A percentile compares a stretch with the other conserved stretches of the same genome.
Conservation (phyloP, 106 monocot species). For the Phalaenopsis aphrodite region DNA sequence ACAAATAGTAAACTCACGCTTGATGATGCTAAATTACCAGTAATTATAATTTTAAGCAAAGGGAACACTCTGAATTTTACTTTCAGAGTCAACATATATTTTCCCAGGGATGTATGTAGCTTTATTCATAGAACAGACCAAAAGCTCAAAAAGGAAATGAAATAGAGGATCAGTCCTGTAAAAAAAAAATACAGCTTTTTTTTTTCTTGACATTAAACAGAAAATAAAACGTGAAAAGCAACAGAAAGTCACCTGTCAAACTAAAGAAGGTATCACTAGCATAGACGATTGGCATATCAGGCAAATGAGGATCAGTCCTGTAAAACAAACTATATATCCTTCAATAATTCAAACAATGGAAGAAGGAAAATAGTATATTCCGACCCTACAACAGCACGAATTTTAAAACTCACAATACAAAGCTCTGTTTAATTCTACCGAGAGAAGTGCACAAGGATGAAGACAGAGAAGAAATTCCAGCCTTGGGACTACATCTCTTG, state of each 20-base stretch:
- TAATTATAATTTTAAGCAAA: slow-evolving; percentile 1
- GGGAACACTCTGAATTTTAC: not conserved
- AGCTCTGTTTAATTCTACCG: slow-evolving; percentile 99
- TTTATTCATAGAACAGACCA: not conserved
- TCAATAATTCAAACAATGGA: slow-evolving; percentile 4
- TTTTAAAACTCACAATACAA: slow-evolving; percentile 96
- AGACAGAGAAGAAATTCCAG: slow-evolving; percentile 32
- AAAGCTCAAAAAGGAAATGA: not conserved
- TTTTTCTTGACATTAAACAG: too few species aligned
- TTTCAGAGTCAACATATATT: not conserved
- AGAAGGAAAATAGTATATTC: not conserved
- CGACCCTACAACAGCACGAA: slow-evolving; percentile 12
- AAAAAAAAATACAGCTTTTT: too few species aligned
- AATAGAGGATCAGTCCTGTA: not conserved
- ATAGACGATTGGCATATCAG: slow-evolving; percentile 91
- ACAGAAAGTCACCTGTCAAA: slow-evolving; percentile 52
- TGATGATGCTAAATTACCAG: not conserved
- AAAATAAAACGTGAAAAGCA: not conserved
- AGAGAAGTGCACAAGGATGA: slow-evolving; percentile 74
- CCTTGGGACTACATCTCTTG: slow-evolving; percentile 35
- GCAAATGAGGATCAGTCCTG: slow-evolving; percentile 80
- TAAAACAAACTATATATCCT: slow-evolving; percentile 19
- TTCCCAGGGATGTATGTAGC: not conserved
- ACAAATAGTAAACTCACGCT: not conserved
- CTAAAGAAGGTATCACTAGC: slow-evolving; percentile 80